phyloP scores from a whole-genome alignment of 768 basidiomycete species.

The Antrodiella citrinella region DNA sequence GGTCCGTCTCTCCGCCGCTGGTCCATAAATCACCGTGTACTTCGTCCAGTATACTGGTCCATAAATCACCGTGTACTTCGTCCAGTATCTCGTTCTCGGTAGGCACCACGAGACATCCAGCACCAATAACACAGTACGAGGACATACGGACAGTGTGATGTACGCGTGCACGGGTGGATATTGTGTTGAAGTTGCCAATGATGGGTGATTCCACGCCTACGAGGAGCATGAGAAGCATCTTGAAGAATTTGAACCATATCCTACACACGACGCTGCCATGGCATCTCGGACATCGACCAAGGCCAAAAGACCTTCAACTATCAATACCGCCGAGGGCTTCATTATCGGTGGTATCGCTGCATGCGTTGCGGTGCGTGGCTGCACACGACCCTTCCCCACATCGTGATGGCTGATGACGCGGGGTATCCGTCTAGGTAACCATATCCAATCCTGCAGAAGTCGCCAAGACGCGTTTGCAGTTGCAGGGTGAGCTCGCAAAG shows the following conservation, averaged over 20 bases:
- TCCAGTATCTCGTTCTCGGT: slow-evolving; percentile 72
- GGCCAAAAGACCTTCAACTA: slow-evolving; percentile 4
- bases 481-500: slow-evolving; percentile 91
- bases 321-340: slow-evolving; percentile 75
- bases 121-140: slow-evolving; percentile 77
- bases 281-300: not conserved
- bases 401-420: not conserved
- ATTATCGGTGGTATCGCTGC: slow-evolving; percentile 87
- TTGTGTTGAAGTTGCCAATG: slow-evolving; percentile 79
- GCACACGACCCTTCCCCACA: not conserved
- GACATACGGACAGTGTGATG: slow-evolving; percentile 76
- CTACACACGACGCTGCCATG: no score
- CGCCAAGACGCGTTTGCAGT: slow-evolving; percentile 90
- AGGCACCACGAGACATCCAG: slow-evolving; percentile 71
- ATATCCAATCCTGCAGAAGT: slow-evolving; percentile 78
- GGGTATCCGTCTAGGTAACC: slow-evolving; percentile 48
- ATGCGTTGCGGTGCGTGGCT: slow-evolving; percentile 78
- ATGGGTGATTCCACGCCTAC: slow-evolving; percentile 81
- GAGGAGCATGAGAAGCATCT: no score
- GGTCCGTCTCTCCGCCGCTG: slow-evolving; percentile 57
- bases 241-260: no score
- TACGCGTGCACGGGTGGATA: slow-evolving; percentile 77
- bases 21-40: slow-evolving; percentile 83
- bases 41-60: slow-evolving; percentile 70
- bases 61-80: slow-evolving; percentile 79